Base-by-base conservation (phyloP, 2,329 filamentous ascomycete species). In the Xylaria sp. region DNA sequence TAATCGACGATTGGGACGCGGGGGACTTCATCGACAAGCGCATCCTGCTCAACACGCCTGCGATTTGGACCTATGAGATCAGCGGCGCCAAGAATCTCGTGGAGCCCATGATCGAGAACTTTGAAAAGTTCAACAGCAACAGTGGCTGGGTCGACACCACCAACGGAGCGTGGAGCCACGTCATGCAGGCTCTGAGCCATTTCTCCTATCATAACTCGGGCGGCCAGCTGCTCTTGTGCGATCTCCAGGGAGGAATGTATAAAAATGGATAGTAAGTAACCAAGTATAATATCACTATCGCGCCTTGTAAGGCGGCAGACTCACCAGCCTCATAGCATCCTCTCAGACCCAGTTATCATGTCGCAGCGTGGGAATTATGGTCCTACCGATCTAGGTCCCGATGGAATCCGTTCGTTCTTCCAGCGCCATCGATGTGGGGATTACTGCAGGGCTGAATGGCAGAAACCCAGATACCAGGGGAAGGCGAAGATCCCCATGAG, bases 101-200 rank as follows among this genome's bases (percentile, higher is more conserved):
- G 28, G 81, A 83, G 71, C 81, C 81, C 1, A 82, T 81, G 71
- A 83, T 83, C 60, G 66, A 79, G 18, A 80, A 82, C 70, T 83
- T 82, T 71, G 73, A 81, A 67, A 83, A 82, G 74, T 83, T 82
- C 76, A 84, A 83, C 74, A 84, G 81, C 77, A 83, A 83, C 70
- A 78, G 72, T 1, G 82, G 82, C 50, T 84, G 81, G 81, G 74
- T 28, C 46, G 73, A 80, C 65, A 70, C 74, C 7, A 69, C 69
- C 0, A 65, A 55, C n/a, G 52, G 39, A 1, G 48, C 56, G 3
- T 82, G 81, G 81, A 75, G 76, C 2, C 69, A 79, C 28, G 78
- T 72, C 2, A 82, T 83, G 80, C 82, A 84, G 70, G 80, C 81
- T 0, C 74, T 83, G n/a, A 82, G 81, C 73, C 81, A 84, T 73